Evolutionary conservation across 2,329 filamentous ascomycete species (phyloP), one percentile per base, ranked within the genome.

Genomic region (Fusarium torulosum): DNA sequence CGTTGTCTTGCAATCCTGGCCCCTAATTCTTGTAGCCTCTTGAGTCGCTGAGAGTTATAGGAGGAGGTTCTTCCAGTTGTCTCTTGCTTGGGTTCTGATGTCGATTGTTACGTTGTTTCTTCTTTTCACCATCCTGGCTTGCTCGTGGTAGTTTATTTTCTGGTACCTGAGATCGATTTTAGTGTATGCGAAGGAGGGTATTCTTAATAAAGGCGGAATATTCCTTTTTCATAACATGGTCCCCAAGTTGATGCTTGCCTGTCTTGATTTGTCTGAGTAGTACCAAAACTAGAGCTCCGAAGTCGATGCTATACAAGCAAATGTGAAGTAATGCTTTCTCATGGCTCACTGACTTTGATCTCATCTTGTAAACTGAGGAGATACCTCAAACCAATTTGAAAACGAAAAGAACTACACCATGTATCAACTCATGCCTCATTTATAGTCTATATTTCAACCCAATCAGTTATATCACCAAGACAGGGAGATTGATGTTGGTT

Each of bases 121-220:
- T 67, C 46, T 70, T 46, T 66, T 68, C 67, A 52, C 55, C 66
- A 66, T 66, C 60, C 65, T 69, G 60, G 57, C 46, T 67, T 57
- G 62, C 51, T 66, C 46, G 11, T 63, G 52, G 53, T 51, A 60
- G 54, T 63, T 57, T 49, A 35, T 20, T 44, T 51, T 52, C 54
- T 43, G 59, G 60, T 63, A 59, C 50, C 53, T 56, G 53, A 66
- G 46, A 63, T 63, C 51, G 44, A 59, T 63, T 63, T 58, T 58
- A 59, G 53, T 58, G 54, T 73, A 63, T 59, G 54, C 54, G 57
- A 71, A 67, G 60, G 64, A 71, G 47, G 62, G 68, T 69, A 71
- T 72, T 72, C 67, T 74, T 73, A 73, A 73, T 73, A 74, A 68
- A 74, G 69, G 67, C 46, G 70, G 71, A 66, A 73, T 74, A 73